Evolutionary conservation across 306 rosid genomes (phyloP).

Genomic region (Quercus parvula): DNA sequence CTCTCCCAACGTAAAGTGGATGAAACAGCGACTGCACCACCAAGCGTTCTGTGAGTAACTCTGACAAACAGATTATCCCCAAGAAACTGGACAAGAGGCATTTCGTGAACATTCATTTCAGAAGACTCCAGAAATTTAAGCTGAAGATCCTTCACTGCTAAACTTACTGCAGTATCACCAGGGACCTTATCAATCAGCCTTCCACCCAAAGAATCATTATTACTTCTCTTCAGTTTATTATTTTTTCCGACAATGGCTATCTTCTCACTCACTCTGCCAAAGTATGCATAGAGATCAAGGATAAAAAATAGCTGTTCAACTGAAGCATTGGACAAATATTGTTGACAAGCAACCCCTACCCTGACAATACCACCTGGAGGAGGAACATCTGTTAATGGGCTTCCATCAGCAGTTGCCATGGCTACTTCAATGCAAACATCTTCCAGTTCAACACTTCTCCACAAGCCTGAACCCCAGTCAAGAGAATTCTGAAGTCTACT

Average conservation of each 20-base stretch:
- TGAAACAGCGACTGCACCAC: constrained; percentile 89
- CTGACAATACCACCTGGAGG: constrained; percentile 94
- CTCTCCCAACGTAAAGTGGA: constrained; percentile 72
- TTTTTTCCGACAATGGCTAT: constrained; percentile 59
- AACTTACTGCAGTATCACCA: constrained; percentile 81
- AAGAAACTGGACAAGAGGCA: constrained; percentile 83
- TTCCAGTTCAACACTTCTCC: constrained; percentile 88
- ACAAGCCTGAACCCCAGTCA: constrained; percentile 53
- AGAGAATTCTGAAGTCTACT: constrained; percentile 47
- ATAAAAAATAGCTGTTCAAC: constrained; percentile 86
- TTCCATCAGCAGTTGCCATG: constrained; percentile 94
- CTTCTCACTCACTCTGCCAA: constrained; percentile 78
- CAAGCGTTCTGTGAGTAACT: constrained; percentile 85
- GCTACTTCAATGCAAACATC: constrained; percentile 82
- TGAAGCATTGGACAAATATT: constrained; percentile 76
- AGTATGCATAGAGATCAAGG: constrained; percentile 81
- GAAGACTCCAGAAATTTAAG: constrained; percentile 89
- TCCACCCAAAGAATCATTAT: constrained; percentile 36
- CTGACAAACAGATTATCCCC: constrained; percentile 64
- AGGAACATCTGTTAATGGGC: constrained; percentile 67
- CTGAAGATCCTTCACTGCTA: constrained; percentile 61
- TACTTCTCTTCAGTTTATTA: constrained; percentile 37
- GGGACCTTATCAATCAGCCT: constrained; percentile 86
- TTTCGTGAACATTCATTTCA: constrained; percentile 54
- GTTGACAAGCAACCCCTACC: constrained; percentile 81